These are phyloP conservation scores for Daedaleopsis nitida DNA, from an alignment of 768 basidiomycete genomes.

Conservation along the genomic window DNA sequence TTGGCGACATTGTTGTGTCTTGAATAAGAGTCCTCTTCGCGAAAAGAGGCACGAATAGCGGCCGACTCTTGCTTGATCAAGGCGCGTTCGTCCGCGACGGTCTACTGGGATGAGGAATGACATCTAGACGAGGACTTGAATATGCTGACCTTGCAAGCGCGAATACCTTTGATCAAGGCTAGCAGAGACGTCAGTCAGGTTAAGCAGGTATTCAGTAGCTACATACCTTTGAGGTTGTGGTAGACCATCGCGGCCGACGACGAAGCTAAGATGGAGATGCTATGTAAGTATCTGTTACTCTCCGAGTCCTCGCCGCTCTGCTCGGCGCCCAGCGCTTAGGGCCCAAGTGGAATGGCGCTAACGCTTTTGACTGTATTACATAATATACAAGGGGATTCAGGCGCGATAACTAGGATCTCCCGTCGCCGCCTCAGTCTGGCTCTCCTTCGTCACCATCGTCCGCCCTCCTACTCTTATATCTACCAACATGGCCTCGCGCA, in stretches of 20 bases:
- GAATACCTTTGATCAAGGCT: constrained; percentile 98
- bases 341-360: too few relatives aligned
- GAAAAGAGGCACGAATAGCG: constrained; percentile 93
- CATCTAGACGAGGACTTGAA: background rate
- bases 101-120: constrained; percentile 49
- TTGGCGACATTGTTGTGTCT: constrained; percentile 98
- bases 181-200: constrained; percentile 25
- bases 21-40: constrained; percentile 94
- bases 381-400: background rate
- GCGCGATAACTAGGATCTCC: background rate
- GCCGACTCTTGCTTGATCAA: constrained; percentile 98
- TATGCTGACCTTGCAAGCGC: constrained; percentile 81
- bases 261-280: constrained; percentile 13
- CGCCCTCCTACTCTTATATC: background rate
- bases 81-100: constrained; percentile 95
- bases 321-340: too few relatives aligned
- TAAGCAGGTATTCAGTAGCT: constrained; percentile 16
- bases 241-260: constrained; percentile 59
- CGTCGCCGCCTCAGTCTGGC: too few relatives aligned
- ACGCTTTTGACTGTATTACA: background rate
- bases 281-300: background rate
- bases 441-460: background rate
- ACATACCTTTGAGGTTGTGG: constrained; percentile 84
- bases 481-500: constrained; percentile 16
- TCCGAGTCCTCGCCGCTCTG: too few relatives aligned